Conservation (phyloP, 139 green algal species). For the Ulvella scutata region DNA sequence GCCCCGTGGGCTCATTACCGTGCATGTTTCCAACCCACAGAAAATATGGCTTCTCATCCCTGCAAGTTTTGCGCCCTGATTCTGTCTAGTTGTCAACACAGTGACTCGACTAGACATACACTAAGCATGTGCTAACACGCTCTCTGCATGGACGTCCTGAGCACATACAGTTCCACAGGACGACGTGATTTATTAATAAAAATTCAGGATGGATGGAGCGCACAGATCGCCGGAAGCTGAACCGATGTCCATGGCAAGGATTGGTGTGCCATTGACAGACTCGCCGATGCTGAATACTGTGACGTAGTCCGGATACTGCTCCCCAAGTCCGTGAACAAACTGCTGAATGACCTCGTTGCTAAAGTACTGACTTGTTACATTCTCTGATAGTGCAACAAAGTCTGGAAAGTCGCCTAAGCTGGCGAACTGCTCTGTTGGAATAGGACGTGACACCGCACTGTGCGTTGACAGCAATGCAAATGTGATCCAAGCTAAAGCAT, state of each 20-base stretch:
- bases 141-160: neutral
- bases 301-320: neutral
- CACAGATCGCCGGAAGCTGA: neutral
- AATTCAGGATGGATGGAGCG: neutral
- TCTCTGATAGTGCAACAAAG: neutral
- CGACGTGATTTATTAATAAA: neutral
- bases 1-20: constrained; percentile 68
- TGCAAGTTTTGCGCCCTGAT: neutral
- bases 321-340: neutral
- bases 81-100: neutral
- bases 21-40: constrained; percentile 73
- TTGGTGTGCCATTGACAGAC: neutral
- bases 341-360: neutral
- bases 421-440: neutral
- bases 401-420: neutral
- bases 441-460: neutral
- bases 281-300: neutral
- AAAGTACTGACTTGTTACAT: neutral
- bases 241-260: neutral
- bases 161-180: neutral
- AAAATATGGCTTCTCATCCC: constrained; percentile 37
- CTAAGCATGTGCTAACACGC: neutral
- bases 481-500: neutral
- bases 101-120: neutral
- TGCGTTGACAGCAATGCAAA: neutral